Conservation (phyloP, 192 early-diverging fungal genomes). For the Umbelopsis vinacea region DNA sequence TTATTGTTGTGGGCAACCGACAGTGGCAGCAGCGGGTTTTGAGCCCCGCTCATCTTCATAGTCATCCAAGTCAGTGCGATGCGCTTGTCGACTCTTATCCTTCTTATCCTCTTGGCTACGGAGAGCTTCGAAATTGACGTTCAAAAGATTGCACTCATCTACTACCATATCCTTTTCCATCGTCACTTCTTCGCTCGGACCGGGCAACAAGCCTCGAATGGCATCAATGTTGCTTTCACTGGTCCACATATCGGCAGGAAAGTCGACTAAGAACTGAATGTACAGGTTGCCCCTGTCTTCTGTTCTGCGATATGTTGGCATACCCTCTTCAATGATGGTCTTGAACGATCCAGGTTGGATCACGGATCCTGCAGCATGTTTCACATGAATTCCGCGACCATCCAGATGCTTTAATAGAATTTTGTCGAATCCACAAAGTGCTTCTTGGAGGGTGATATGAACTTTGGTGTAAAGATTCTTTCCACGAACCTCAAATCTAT, state of each 20-base stretch:
- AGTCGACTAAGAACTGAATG: slow-evolving; percentile 87
- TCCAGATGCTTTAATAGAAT: slow-evolving; percentile 86
- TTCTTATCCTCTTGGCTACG: background rate
- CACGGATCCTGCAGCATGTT: slow-evolving; percentile 86
- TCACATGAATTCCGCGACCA: slow-evolving; percentile 77
- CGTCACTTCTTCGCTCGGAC: background rate
- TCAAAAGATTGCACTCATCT: background rate
- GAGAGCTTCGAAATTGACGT: background rate
- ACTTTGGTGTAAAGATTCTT: slow-evolving; percentile 77
- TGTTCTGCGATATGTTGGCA: slow-evolving; percentile 85
- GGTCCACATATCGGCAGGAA: slow-evolving; percentile 83
- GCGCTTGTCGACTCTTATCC: background rate
- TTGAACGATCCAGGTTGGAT: slow-evolving; percentile 87
- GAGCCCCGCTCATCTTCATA: background rate
- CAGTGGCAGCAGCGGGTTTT: background rate
- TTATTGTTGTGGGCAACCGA: slow-evolving; percentile 17
- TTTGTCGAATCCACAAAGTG: slow-evolving; percentile 80
- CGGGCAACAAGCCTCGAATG: background rate
- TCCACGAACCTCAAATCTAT: slow-evolving; percentile 76
- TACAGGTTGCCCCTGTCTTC: slow-evolving; percentile 89
- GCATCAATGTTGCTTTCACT: slow-evolving; percentile 59
- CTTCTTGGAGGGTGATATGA: slow-evolving; percentile 75
- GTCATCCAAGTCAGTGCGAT: background rate
- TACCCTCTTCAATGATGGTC: slow-evolving; percentile 84
- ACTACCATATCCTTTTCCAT: background rate